These are phyloP conservation scores for Pleurotus sapidus DNA, from an alignment of 768 basidiomycete genomes.

Conservation along the genomic window DNA sequence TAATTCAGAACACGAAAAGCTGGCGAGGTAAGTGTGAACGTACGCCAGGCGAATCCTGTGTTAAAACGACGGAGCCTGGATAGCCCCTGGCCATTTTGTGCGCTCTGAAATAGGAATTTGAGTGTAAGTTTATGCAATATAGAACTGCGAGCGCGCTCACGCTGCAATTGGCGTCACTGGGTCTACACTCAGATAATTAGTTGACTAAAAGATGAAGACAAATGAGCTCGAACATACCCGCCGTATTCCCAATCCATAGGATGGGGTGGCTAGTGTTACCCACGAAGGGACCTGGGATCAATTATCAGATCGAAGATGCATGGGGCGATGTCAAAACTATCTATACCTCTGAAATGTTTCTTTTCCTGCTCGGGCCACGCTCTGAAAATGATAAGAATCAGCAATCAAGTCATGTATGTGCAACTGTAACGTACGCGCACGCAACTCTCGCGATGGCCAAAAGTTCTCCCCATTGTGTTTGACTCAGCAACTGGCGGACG, in stretches of 20 bases:
- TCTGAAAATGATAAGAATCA: constrained; percentile 8
- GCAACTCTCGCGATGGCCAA: constrained; percentile 9
- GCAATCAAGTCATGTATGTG: not conserved
- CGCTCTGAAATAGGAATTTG: constrained; percentile 25
- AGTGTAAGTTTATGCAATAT: not conserved
- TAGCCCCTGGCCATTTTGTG: constrained; percentile 36
- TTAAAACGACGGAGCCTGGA: constrained; percentile 35
- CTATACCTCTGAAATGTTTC: constrained; percentile 17
- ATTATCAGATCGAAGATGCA: too few relatives aligned
- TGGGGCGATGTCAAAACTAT: too few relatives aligned
- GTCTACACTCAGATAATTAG: not conserved
- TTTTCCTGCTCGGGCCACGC: constrained; percentile 24
- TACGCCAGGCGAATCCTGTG: constrained; percentile 40
- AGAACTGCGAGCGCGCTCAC: not conserved
- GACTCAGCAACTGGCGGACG: constrained; percentile 8
- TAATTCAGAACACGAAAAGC: not conserved
- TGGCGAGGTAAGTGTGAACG: constrained; percentile 1
- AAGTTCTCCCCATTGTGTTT: constrained; percentile 17
- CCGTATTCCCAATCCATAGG: constrained; percentile 38
- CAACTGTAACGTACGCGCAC: constrained; percentile 16
- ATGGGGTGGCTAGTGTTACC: constrained; percentile 37
- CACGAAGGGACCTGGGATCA: constrained; percentile 26
- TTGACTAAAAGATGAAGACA: too few relatives aligned
- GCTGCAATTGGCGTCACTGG: constrained; percentile 15
- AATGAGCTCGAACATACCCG: constrained; percentile 15